Conservation (phyloP, 2,329 filamentous ascomycete species). For the Fusarium zealandicum region DNA sequence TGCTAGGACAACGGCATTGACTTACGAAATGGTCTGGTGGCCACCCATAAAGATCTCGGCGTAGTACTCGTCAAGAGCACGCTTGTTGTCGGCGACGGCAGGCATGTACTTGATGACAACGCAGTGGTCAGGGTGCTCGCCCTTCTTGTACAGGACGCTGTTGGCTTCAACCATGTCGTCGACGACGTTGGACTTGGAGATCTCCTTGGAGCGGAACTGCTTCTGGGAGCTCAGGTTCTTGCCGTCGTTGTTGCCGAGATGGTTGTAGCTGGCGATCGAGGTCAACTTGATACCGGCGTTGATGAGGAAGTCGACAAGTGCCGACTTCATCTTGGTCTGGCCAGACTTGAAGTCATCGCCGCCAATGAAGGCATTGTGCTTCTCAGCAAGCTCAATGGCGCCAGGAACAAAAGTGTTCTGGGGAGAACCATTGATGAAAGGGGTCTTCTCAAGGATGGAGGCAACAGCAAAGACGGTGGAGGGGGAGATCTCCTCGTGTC, state of each 20-base stretch:
- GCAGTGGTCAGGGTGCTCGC: slow-evolving; percentile 96
- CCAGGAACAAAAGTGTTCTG: slow-evolving; percentile 99
- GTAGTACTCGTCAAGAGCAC: slow-evolving; percentile 98
- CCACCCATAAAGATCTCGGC: slow-evolving; percentile 99
- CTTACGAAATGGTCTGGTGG: slow-evolving; percentile 91
- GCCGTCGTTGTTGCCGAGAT: slow-evolving; percentile 98
- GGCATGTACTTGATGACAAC: slow-evolving; percentile 99
- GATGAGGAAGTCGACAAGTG: slow-evolving; percentile 97
- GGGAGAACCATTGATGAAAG: slow-evolving; percentile 99
- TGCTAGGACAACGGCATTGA: slow-evolving; percentile 14
- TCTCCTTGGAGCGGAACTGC: slow-evolving; percentile 99
- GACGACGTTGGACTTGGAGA: slow-evolving; percentile 98
- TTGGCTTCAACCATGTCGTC: slow-evolving; percentile 99
- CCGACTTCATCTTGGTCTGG: slow-evolving; percentile 99
- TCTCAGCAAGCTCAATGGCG: slow-evolving; percentile 85
- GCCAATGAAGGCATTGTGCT: slow-evolving; percentile 88
- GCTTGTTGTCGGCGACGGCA: slow-evolving; percentile 98
- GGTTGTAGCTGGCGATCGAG: slow-evolving; percentile 98
- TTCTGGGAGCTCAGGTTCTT: slow-evolving; percentile 97
- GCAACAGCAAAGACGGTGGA: slow-evolving; percentile 97
- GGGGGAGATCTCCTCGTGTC: slow-evolving; percentile 90
- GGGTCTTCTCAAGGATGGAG: slow-evolving; percentile 85
- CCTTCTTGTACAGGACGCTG: slow-evolving; percentile 84
- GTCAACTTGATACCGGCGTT: slow-evolving; percentile 98
- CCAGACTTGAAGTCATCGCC: slow-evolving; percentile 99